Evolutionary conservation across 1,139 yeast species (phyloP).

Genomic region (Spathaspora sp.): DNA sequence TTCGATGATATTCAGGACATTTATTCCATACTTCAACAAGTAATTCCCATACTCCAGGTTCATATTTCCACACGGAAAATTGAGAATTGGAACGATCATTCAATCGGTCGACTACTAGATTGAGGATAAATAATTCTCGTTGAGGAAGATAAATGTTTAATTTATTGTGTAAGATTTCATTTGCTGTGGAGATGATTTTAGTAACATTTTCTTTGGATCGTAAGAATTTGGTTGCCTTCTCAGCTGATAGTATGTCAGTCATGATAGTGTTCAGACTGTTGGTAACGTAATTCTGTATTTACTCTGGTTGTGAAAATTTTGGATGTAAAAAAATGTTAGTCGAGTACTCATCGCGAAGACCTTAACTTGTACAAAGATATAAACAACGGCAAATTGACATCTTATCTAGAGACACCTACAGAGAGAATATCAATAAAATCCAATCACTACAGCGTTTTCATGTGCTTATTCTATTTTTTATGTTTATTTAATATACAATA

Average conservation of each 20-base stretch:
- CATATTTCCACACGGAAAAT: slow-evolving; percentile 42
- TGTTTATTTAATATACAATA: slow-evolving; percentile 6
- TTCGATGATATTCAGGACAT: slow-evolving; percentile 20
- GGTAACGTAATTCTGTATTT: neutral
- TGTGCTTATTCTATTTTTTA: neutral
- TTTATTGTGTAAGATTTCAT: slow-evolving; percentile 37
- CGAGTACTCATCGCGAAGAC: slow-evolving; percentile 10
- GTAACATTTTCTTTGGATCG: slow-evolving; percentile 54
- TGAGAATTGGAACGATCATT: slow-evolving; percentile 39
- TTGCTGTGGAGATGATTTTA: slow-evolving; percentile 45
- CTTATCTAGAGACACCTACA: too few species aligned
- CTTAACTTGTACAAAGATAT: too few species aligned
- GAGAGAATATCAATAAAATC: too few species aligned
- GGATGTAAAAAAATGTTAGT: neutral
- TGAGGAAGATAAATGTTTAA: slow-evolving; percentile 59
- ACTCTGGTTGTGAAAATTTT: neutral
- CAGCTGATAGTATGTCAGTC: slow-evolving; percentile 38
- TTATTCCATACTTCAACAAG: slow-evolving; percentile 40
- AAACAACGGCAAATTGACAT: too few species aligned
- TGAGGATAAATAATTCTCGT: slow-evolving; percentile 57
- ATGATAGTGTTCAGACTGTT: neutral
- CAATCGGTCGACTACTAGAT: slow-evolving; percentile 65
- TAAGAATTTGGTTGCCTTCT: slow-evolving; percentile 60
- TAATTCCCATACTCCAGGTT: slow-evolving; percentile 47
- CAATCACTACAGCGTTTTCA: neutral